phyloP scores from a whole-genome alignment of 495 filamentous ascomycete species.

The Geopyxis carbonaria region DNA sequence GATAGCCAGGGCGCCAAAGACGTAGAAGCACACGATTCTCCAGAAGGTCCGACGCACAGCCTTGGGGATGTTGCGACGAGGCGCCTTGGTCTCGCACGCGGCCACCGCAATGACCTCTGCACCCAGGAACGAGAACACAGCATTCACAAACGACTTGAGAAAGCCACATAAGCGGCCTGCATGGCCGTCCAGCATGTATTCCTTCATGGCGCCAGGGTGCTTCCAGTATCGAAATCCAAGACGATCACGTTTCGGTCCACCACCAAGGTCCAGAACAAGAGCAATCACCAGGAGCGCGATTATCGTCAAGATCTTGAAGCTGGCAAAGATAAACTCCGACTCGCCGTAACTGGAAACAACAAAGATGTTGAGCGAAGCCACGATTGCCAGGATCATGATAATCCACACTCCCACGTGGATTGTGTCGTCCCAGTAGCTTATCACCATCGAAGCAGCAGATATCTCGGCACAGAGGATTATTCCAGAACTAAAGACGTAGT shows the following conservation, averaged over 20 bases:
- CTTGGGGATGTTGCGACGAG: constrained; percentile 33
- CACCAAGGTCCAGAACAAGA: constrained; percentile 1
- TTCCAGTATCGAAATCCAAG: constrained; percentile 34
- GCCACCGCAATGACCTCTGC: constrained; percentile 57
- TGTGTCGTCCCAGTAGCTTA: constrained; percentile 5
- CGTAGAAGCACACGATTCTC: constrained; percentile 51
- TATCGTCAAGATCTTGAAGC: constrained; percentile 6
- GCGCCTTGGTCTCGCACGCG: constrained; percentile 18
- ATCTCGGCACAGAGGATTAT: constrained; percentile 4
- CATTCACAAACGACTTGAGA: constrained; percentile 54
- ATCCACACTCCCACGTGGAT: constrained; percentile 45
- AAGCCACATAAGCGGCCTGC: constrained; percentile 42
- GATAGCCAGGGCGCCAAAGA: constrained; percentile 53
- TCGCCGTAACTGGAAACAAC: constrained; percentile 4
- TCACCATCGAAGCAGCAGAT: constrained; percentile 3
- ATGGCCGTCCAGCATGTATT: constrained; percentile 27
- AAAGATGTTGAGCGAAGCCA: constrained; percentile 2
- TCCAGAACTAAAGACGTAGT: constrained; percentile 1
- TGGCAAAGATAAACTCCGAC: constrained; percentile 7
- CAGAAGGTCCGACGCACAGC: constrained; percentile 27
- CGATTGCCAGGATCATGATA: constrained; percentile 32
- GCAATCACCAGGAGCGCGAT: constrained; percentile 2
- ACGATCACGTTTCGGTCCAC: constrained; percentile 4
- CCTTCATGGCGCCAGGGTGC: constrained; percentile 51
- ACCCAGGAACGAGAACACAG: constrained; percentile 54